A percentile compares a stretch with the other conserved stretches of the same genome.
Evolutionary conservation across 179 eudicot species (phyloP).

Genomic region (Vitellaria paradoxa): DNA sequence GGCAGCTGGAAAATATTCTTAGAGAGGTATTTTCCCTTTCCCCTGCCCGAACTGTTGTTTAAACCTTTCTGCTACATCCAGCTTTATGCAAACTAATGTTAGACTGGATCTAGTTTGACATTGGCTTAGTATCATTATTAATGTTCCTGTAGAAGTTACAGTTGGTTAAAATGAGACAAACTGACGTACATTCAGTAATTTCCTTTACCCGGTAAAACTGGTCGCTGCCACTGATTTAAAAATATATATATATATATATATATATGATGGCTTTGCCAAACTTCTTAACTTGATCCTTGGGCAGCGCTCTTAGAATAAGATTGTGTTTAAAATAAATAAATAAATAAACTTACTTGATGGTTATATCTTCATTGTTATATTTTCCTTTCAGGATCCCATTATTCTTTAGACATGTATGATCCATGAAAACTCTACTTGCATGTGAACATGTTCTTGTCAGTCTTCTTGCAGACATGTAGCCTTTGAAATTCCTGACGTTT

Average conservation of each 20-base stretch:
- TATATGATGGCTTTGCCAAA: not conserved
- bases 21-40: conserved; percentile 40
- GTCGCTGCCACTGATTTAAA: not conserved
- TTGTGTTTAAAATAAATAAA: too few relatives aligned
- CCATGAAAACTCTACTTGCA: not conserved
- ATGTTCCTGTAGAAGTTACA: too few relatives aligned
- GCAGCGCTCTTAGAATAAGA: not conserved
- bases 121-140: not conserved
- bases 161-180: not conserved
- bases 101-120: not conserved
- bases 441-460: not conserved
- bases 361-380: conserved; percentile 6
- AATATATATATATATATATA: too few relatives aligned
- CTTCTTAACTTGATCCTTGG: not conserved
- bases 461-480: not conserved
- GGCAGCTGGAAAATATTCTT: conserved; percentile 49
- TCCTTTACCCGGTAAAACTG: not conserved
- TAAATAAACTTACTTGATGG: too few relatives aligned
- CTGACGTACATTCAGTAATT: not conserved
- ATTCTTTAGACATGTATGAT: not conserved
- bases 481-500: not conserved
- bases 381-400: not conserved
- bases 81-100: too few relatives aligned
- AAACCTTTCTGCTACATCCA: not conserved
- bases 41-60: not conserved